Evolutionary conservation across 1,284 basidiomycete genomes (phyloP), one percentile per base, ranked within the genome.

Genomic region (Hymenochaete sp.): DNA sequence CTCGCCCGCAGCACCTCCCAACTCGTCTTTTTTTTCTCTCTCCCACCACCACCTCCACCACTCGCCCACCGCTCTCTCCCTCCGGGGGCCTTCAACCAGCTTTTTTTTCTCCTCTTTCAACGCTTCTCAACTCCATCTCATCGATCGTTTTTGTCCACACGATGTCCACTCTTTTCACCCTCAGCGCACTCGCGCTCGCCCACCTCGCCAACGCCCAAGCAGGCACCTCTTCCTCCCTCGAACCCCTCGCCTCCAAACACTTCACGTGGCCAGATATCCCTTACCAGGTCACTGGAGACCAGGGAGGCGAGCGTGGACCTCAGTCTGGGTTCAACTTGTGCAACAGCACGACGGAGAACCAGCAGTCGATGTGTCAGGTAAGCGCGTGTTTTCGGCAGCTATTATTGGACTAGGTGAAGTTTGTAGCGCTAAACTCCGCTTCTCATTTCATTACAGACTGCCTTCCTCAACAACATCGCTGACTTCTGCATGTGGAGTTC

Each of bases 251-350:
- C 9, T 53, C 52, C 14, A 53, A 53, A 37, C 42, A 46, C 21
- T 53, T 52, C 26, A 49, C 52, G 28, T 53, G 32, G 29, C 47
- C 50, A 10, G 36, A 49, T 37, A 47, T 53, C 36, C 78, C 77
- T 7, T 72, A 77, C 54, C 64, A 76, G 62, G 75, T 67, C 36
- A 73, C 77, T 54, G 65, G 70, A 21, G 67, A 69, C 55, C 56
- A 62, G 7, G 56, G 62, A 28, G 68, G 54, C 31, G 46, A 69
- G 45, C 77, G 80, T 52, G 80, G 80, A 9, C 56, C 63, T 22
- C 79, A 82, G 56, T 56, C 49, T 16, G 82, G 82, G 5, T 84
- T 76, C 68, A 85, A 84, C 61, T 54, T 63, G 3, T 86, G 83
- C 61, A 84, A 85, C 64, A 71, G 75, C 2, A 82, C 80, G 4